Percentiles rank a stretch among this genome's conserved stretches.
These are phyloP conservation scores for Oenanthe sinensis DNA, from an alignment of 129 eudicot species.

Conservation along the genomic window DNA sequence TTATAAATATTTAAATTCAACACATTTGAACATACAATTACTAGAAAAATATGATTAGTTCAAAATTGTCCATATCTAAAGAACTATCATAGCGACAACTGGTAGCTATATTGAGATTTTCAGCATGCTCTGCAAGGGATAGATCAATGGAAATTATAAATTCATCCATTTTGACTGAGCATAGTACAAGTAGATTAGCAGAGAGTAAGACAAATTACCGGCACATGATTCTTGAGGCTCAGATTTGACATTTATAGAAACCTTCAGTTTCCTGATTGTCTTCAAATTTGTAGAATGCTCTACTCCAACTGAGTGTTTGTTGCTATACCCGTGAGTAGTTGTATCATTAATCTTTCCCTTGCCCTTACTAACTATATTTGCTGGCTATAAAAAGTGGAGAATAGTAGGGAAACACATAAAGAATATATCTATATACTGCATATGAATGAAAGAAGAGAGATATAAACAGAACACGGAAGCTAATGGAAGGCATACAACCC, in stretches of 20 bases:
- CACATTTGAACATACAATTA: neutral
- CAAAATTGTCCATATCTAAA: constrained; percentile 41
- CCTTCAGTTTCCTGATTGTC: constrained; percentile 27
- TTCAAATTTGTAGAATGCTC: constrained; percentile 19
- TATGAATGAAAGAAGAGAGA: neutral
- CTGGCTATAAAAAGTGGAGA: neutral
- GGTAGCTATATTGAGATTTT: constrained; percentile 24
- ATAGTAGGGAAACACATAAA: neutral
- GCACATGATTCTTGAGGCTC: constrained; percentile 28
- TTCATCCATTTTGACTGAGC: neutral
- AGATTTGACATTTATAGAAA: constrained; percentile 21
- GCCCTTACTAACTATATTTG: constrained; percentile 17
- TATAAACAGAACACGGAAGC: neutral
- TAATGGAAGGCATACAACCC: neutral
- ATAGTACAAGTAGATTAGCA: constrained; percentile 4
- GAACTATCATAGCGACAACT: constrained; percentile 68
- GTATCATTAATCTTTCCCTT: constrained; percentile 15
- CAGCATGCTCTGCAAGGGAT: constrained; percentile 37
- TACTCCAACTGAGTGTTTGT: constrained; percentile 25
- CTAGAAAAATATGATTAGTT: neutral
- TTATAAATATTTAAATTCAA: neutral
- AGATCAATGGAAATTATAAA: neutral
- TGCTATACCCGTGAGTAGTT: constrained; percentile 16
- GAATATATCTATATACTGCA: neutral
- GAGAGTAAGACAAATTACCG: constrained; percentile 23